Conservation (phyloP, 495 filamentous ascomycete species). For the Aspergillus baeticus region DNA sequence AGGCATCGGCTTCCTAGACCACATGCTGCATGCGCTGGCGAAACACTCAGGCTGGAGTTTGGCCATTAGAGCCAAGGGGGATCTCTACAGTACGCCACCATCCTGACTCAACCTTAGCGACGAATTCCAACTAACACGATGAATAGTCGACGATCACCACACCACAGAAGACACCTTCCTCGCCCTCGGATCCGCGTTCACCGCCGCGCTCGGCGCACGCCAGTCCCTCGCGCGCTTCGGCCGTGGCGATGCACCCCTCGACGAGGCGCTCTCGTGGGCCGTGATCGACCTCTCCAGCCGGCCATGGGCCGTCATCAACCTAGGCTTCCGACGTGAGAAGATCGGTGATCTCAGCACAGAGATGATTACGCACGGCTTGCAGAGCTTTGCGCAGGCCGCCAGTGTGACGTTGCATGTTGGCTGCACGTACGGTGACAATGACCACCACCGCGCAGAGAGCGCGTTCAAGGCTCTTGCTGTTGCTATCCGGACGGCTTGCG, state of each 20-base stretch:
- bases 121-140: neutral
- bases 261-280: constrained; percentile 91
- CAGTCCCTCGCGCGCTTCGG: constrained; percentile 88
- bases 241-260: constrained; percentile 83
- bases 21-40: constrained; percentile 96
- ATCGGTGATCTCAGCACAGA: constrained; percentile 89
- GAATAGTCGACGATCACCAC: constrained; percentile 94
- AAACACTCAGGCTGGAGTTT: constrained; percentile 96
- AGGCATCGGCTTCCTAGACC: constrained; percentile 97
- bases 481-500: constrained; percentile 73
- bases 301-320: constrained; percentile 76
- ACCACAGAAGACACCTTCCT: constrained; percentile 95
- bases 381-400: constrained; percentile 88
- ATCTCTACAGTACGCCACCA: constrained; percentile 78
- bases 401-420: constrained; percentile 94
- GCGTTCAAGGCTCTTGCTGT: constrained; percentile 96
- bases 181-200: constrained; percentile 83
- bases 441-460: constrained; percentile 94
- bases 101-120: neutral
- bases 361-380: constrained; percentile 95
- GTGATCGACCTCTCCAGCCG: constrained; percentile 94
- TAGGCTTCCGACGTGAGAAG: constrained; percentile 84
- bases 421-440: constrained; percentile 82
- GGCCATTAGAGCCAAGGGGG: constrained; percentile 75
- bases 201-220: constrained; percentile 68